phyloP scores from a whole-genome alignment of 805 yeast species.

The Barnettozyma siamensis region DNA sequence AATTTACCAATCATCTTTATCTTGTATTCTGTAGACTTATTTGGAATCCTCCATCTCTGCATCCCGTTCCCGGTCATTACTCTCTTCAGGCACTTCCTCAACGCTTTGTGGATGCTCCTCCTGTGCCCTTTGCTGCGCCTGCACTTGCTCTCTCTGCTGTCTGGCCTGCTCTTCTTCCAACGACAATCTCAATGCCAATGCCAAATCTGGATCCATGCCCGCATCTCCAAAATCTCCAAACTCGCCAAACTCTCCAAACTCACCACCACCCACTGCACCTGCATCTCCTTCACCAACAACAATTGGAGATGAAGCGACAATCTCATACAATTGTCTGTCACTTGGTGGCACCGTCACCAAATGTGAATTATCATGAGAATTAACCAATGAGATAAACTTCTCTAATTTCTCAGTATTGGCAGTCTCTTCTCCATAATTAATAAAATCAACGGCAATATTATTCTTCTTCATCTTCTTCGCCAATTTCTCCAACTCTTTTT shows the following conservation, averaged over 20 bases:
- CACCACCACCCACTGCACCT: slow-evolving; percentile 31
- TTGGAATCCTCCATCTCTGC: slow-evolving; percentile 9
- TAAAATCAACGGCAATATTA: slow-evolving; percentile 80
- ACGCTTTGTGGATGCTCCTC: slow-evolving; percentile 1
- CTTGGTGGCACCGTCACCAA: slow-evolving; percentile 86
- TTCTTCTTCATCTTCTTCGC: slow-evolving; percentile 94
- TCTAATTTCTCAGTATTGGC: slow-evolving; percentile 73
- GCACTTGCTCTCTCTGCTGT: slow-evolving; percentile 59
- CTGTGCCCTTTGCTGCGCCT: slow-evolving; percentile 3
- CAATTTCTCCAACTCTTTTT: slow-evolving; percentile 68
- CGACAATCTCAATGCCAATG: slow-evolving; percentile 89
- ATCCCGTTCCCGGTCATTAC: slow-evolving; percentile 1
- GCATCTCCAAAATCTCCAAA: slow-evolving; percentile 74
- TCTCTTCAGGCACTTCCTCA: slow-evolving; percentile 1
- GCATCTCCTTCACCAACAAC: slow-evolving; percentile 53
- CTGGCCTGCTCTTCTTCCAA: slow-evolving; percentile 92
- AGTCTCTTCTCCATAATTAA: slow-evolving; percentile 87
- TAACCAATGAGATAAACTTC: slow-evolving; percentile 67
- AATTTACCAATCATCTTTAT: too few relatives aligned
- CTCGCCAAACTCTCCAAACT: slow-evolving; percentile 41
- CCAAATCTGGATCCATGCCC: slow-evolving; percentile 93
- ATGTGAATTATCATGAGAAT: slow-evolving; percentile 70
- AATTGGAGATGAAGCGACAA: slow-evolving; percentile 69
- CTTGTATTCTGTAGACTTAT: not conserved
- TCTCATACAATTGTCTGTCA: slow-evolving; percentile 76